These are phyloP conservation scores for Malus orientalis DNA, from an alignment of 306 rosid species.

Conservation along the genomic window DNA sequence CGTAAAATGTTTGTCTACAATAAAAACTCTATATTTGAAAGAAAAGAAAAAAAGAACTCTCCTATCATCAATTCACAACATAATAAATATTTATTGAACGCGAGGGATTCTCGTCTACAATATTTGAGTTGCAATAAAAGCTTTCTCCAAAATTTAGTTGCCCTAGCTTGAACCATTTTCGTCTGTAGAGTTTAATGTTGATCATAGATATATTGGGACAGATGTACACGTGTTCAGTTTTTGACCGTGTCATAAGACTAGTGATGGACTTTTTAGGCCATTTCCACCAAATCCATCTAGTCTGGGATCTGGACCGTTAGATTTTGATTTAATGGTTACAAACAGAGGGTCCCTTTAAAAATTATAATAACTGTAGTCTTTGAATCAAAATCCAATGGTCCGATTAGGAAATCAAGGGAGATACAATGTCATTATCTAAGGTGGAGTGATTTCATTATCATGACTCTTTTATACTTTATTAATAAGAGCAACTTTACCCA, in stretches of 20 bases:
- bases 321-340: no score
- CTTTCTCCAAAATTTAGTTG: not conserved
- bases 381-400: no score
- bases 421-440: not conserved
- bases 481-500: no score
- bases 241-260: not conserved
- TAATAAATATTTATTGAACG: not conserved
- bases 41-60: no score
- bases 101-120: no score
- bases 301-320: accelerated
- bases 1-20: no score
- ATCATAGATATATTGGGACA: not conserved
- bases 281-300: no score
- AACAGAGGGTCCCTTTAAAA: no score
- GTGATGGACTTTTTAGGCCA: not conserved
- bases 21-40: no score
- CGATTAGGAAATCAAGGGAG: not conserved
- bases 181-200: not conserved
- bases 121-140: no score
- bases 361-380: no score
- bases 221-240: not conserved
- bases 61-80: no score
- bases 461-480: not conserved
- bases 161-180: not conserved
- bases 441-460: not conserved